Base-by-base conservation (phyloP, 2,329 filamentous ascomycete species). In the Botrytis fabae region DNA sequence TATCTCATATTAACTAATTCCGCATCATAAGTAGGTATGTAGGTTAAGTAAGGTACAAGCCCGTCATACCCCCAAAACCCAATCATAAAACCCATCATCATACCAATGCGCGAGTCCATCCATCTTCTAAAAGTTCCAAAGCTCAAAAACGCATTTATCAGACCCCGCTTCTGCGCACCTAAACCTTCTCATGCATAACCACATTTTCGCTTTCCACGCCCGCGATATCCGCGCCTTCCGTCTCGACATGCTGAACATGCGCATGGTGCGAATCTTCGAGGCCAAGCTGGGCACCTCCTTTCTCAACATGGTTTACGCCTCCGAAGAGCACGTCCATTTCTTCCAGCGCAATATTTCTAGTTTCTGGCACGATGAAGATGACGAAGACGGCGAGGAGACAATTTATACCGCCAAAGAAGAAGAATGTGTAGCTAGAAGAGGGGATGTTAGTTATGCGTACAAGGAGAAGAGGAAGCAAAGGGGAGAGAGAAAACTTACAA, bases 281-380 rank as follows among this genome's bases (percentile, higher is more conserved):
- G 28, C 77, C 73, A 9, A 80, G 66, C 20, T 78, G 63, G 35
- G 78, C 78, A 9, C 75, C 79, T 28, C 79, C 79, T 72, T 80
- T 80, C 72, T 80, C 79, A 9, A 75, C 75, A 57, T 80, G 79
- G 65, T 80, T 79, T 2, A 71, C 71, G 42, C 78, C 79, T 16
- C 79, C 85, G 85, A 89, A 89, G 8, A 89, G 82, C 1, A 82
- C 82, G 75, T 89, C 87, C 81, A 89, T 86, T 48, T 86, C 85
- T 77, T 89, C 87, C 4, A 89, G 82, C 4, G 85, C 84, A 32
- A 85, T 82, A 48, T 84, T 84, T 78, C 87, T 88, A 4, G 87
- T 89, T 78, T 89, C 87, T 0, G 87, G 87, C 1, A 89, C 81
- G 62, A 83, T 83, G 77, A 86, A 85, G 75, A 82, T 86, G 12